These are phyloP conservation scores for Pseudogymnoascus sp. DNA, from an alignment of 2,329 filamentous ascomycete species.

Conservation along the genomic window DNA sequence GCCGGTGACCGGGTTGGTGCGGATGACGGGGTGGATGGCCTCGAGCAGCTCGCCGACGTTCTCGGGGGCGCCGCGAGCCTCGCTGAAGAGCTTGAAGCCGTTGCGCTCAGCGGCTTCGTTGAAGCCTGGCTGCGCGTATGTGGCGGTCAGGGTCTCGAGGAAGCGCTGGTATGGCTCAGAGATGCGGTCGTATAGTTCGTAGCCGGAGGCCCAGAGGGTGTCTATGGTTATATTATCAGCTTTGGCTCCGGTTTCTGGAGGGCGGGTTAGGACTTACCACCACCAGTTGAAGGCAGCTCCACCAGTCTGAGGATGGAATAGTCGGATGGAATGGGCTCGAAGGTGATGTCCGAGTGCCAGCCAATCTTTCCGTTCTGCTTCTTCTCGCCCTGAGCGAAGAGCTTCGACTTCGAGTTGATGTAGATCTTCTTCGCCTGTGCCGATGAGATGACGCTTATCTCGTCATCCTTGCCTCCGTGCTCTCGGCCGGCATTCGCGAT, in stretches of 20 bases:
- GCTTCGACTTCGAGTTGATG: conserved; percentile 20
- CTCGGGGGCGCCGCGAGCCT: conserved; percentile 41
- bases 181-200: conserved; percentile 59
- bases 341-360: conserved; percentile 60
- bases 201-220: conserved; percentile 61
- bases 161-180: conserved; percentile 49
- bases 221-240: conserved; percentile 28
- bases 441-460: conserved; percentile 59
- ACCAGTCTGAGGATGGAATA: conserved; percentile 42
- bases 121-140: conserved; percentile 45
- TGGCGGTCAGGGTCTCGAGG: conserved; percentile 51
- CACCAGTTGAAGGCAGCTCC: conserved; percentile 25
- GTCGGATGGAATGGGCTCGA: conserved; percentile 56
- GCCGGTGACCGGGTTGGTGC: conserved; percentile 51
- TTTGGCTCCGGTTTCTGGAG: conserved; percentile 20
- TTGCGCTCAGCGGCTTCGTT: conserved; percentile 38
- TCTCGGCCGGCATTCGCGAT: conserved; percentile 47
- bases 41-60: conserved; percentile 42
- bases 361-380: conserved; percentile 40
- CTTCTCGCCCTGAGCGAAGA: conserved; percentile 32
- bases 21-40: conserved; percentile 47
- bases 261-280: conserved; percentile 28
- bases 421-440: conserved; percentile 46
- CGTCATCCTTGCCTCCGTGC: conserved; percentile 46
- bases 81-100: conserved; percentile 40